Evolutionary conservation across 371 early-diverging fungal species (phyloP).

Genomic region (Rhizopus sp.): DNA sequence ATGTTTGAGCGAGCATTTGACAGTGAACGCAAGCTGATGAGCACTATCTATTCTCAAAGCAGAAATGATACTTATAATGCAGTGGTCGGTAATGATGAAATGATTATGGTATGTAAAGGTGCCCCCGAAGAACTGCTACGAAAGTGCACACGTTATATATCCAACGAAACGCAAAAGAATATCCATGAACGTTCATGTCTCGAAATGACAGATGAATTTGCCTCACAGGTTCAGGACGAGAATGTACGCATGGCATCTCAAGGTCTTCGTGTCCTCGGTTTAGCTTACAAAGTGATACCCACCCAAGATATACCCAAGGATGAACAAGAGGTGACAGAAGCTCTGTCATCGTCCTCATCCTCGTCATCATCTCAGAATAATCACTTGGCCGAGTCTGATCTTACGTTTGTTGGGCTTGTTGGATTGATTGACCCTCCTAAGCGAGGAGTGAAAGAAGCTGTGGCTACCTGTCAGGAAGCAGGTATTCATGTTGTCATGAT

Average conservation of each 20-base stretch:
- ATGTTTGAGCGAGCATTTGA: constrained; percentile 68
- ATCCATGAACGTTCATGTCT: constrained; percentile 19
- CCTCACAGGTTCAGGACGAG: constrained; percentile 67
- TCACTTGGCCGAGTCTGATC: constrained; percentile 60
- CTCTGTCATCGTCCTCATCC: not conserved
- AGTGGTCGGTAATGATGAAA: constrained; percentile 10
- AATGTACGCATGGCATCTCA: constrained; percentile 79
- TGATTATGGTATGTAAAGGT: constrained; percentile 77
- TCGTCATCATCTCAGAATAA: constrained; percentile 23
- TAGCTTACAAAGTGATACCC: constrained; percentile 49
- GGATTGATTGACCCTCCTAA: constrained; percentile 95
- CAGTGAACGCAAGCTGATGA: constrained; percentile 91
- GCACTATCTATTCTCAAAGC: constrained; percentile 57
- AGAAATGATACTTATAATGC: constrained; percentile 9
- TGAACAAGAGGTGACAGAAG: constrained; percentile 2
- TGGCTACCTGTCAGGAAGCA: constrained; percentile 82
- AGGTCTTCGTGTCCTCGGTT: constrained; percentile 69
- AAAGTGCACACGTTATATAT: constrained; percentile 62
- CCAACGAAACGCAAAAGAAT: constrained; percentile 8
- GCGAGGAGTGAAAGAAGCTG: constrained; percentile 72
- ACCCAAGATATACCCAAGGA: not conserved
- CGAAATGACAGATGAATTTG: constrained; percentile 62
- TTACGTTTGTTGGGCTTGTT: constrained; percentile 86
- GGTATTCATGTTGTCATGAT: constrained; percentile 94
- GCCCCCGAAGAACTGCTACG: constrained; percentile 86